A percentile compares a stretch with the other conserved stretches of the same genome.
Conservation (phyloP, 208 protist genomes). For the Trypanosoma avium region DNA sequence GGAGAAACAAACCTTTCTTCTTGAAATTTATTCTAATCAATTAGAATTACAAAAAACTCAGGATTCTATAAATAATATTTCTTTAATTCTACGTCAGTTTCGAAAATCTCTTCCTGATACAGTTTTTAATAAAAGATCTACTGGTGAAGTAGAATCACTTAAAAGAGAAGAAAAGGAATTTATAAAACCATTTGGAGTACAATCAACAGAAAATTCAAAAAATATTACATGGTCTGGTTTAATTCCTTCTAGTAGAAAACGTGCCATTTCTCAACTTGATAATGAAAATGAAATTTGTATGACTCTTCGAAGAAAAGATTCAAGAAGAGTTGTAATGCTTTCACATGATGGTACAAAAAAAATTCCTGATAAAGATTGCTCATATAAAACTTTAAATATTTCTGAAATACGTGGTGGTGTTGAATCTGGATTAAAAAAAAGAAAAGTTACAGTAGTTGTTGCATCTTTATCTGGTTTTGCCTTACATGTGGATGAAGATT, state of each 20-base stretch:
- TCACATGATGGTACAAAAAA: not conserved
- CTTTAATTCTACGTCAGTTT: conserved; percentile 12
- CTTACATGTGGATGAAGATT: conserved; percentile 3
- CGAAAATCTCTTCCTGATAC: conserved; percentile 14
- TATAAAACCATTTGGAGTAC: not conserved
- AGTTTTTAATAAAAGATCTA: conserved; percentile 12
- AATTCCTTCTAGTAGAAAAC: not conserved
- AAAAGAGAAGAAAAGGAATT: not conserved
- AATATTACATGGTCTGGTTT: not conserved
- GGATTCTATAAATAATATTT: conserved; percentile 18
- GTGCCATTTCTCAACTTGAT: not conserved
- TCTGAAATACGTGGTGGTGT: conserved; percentile 3
- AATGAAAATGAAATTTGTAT: not conserved
- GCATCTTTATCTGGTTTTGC: conserved; percentile 15
- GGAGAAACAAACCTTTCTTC: conserved; percentile 11
- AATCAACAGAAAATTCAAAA: not conserved
- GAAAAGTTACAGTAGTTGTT: conserved; percentile 17
- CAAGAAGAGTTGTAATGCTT: not conserved
- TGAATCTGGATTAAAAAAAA: conserved; percentile 7
- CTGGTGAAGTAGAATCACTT: not conserved
- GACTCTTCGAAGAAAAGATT: conserved; percentile 1
- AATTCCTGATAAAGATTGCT: not conserved
- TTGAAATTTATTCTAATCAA: conserved; percentile 8
- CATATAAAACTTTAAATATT: conserved; percentile 16
- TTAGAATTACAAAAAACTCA: conserved; percentile 8